Evolutionary conservation across 148 eudicot genomes (phyloP).

Genomic region (Chenopodium quinoa): DNA sequence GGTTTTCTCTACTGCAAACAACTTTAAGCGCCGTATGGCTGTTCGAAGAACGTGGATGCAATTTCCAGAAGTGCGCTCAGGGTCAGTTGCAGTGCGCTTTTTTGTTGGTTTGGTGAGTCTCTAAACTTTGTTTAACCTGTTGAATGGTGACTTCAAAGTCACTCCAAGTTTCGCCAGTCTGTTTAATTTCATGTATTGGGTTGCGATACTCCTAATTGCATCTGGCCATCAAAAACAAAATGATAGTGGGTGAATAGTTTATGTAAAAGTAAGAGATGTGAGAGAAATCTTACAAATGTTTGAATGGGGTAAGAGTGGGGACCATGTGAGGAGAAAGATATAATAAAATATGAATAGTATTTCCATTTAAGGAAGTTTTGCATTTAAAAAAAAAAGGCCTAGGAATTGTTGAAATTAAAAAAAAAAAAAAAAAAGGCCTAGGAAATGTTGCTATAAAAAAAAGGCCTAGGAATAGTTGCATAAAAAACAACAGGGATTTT

Average conservation of each 20-base stretch:
- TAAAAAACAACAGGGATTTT: not conserved
- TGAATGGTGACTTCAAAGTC: not conserved
- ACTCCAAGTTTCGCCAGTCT: not conserved
- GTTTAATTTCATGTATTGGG: not conserved
- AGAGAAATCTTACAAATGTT: too few relatives aligned
- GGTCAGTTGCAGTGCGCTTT: conserved; percentile 84
- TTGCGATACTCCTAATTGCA: not conserved
- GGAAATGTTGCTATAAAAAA: too few relatives aligned
- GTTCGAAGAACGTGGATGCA: conserved; percentile 99
- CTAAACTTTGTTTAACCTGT: not conserved
- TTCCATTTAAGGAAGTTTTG: too few relatives aligned
- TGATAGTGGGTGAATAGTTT: too few relatives aligned
- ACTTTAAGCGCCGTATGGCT: conserved; percentile 96
- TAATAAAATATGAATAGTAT: too few relatives aligned
- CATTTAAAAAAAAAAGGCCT: too few relatives aligned
- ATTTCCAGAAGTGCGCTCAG: conserved; percentile 76
- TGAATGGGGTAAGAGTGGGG: too few relatives aligned
- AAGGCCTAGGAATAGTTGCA: too few relatives aligned
- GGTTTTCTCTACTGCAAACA: conserved; percentile 92
- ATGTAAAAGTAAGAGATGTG: too few relatives aligned
- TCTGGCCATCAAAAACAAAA: not conserved
- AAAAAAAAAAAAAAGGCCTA: too few relatives aligned
- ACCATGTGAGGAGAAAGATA: too few relatives aligned
- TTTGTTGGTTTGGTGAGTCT: conserved; percentile 95
- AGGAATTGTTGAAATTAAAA: too few relatives aligned